Evolutionary conservation across 73 alveolate genomes (phyloP).

Genomic region (Paramecium sonneborni): DNA sequence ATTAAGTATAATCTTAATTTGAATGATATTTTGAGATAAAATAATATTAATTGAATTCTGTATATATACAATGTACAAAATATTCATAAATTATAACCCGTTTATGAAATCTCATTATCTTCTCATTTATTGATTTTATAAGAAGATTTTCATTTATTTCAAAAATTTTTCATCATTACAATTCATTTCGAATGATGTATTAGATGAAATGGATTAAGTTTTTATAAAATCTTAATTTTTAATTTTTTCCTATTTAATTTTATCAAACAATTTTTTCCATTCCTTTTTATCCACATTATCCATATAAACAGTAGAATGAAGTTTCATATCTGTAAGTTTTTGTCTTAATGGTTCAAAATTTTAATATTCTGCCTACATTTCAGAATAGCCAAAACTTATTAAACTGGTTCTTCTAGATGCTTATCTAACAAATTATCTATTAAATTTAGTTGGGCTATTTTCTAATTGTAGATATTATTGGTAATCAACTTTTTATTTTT

Average conservation of each 20-base stretch:
- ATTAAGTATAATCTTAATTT: too few relatives aligned
- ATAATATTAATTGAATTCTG: neutral
- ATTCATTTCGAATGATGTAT: neutral
- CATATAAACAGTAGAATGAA: neutral
- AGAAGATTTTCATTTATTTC: neutral
- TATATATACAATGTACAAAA: neutral
- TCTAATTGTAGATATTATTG: neutral
- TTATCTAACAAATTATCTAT: neutral
- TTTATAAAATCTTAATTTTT: neutral
- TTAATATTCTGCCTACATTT: neutral
- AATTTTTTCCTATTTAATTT: neutral
- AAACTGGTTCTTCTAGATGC: neutral
- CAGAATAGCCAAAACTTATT: constrained; percentile 19
- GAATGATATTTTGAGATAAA: too few relatives aligned
- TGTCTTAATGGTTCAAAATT: neutral
- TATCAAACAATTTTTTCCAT: neutral
- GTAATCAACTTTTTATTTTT: neutral
- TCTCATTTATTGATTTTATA: constrained; percentile 6
- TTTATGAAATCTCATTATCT: neutral
- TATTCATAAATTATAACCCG: neutral
- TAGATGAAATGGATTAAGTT: neutral
- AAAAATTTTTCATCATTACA: neutral
- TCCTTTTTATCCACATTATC: neutral
- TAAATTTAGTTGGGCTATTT: neutral
- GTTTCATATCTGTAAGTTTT: neutral